Conservation (phyloP, 2,329 filamentous ascomycete species). For the Pyricularia pennisetigena region DNA sequence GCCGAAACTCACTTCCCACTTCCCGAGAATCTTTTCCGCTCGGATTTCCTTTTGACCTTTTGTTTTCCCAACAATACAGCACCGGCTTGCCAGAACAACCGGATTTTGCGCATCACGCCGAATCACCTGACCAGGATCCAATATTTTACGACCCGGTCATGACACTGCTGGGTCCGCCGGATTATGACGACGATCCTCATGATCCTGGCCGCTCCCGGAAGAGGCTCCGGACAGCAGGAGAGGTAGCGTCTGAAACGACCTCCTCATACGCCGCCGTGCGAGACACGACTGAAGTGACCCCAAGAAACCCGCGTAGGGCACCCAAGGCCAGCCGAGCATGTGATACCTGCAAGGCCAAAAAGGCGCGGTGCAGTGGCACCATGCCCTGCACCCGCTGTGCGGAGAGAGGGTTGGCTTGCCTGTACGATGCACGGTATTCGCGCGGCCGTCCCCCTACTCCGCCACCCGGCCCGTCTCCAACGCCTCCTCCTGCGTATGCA, state of each 20-base stretch:
- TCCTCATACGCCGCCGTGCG: neutral
- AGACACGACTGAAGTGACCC: neutral
- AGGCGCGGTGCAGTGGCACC: slow-evolving; percentile 26
- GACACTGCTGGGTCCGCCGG: neutral
- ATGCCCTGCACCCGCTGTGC: slow-evolving; percentile 23
- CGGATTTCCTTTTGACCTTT: neutral
- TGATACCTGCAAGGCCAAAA: slow-evolving; percentile 27
- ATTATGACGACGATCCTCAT: neutral
- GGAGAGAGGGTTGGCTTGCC: slow-evolving; percentile 18
- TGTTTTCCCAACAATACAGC: neutral
- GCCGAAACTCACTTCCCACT: neutral
- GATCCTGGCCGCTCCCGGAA: neutral
- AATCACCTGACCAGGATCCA: neutral
- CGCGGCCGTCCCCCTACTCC: slow-evolving; percentile 27
- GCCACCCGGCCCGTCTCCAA: slow-evolving; percentile 9
- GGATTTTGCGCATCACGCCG: too few relatives aligned
- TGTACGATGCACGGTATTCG: slow-evolving; percentile 24
- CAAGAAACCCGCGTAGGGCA: slow-evolving; percentile 6
- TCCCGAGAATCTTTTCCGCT: neutral
- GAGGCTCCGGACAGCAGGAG: neutral
- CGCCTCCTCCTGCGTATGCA: neutral
- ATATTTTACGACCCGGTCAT: neutral
- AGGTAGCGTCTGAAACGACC: neutral
- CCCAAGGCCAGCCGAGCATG: slow-evolving; percentile 27
- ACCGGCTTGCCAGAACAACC: neutral